A percentile compares a stretch with the other conserved stretches of the same genome.
Conservation (phyloP, 768 basidiomycete genomes). For the Lactifluus subvellereus region DNA sequence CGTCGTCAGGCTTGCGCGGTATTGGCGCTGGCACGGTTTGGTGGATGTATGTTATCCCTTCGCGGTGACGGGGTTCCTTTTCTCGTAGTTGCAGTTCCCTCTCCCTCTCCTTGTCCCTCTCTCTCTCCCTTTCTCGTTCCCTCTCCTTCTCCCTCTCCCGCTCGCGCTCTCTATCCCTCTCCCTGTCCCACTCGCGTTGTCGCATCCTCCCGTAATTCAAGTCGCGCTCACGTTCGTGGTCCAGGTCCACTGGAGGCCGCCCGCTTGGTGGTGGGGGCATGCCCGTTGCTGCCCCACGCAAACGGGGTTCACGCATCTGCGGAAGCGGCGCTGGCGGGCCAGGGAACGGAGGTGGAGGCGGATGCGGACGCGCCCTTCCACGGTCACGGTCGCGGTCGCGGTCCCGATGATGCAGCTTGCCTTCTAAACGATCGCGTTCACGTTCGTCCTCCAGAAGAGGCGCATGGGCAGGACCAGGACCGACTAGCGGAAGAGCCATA, state of each 20-base stretch:
- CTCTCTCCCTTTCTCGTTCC: constrained; percentile 19
- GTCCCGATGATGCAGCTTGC: constrained; percentile 13
- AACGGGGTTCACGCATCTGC: constrained; percentile 15
- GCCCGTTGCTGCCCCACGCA: constrained; percentile 6
- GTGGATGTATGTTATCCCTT: constrained; percentile 27
- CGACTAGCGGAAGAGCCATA: constrained; percentile 8
- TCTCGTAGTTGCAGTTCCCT: constrained; percentile 24
- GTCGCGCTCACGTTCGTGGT: constrained; percentile 28
- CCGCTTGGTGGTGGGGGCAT: constrained; percentile 19
- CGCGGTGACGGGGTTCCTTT: constrained; percentile 25
- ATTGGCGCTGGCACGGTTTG: constrained; percentile 14
- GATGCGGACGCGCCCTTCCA: constrained; percentile 25
- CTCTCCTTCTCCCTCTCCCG: constrained; percentile 24
- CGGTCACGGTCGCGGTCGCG: constrained; percentile 25
- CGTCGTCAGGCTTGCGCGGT: constrained; percentile 17
- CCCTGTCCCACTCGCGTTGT: constrained; percentile 24
- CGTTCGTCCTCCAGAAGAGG: constrained; percentile 23
- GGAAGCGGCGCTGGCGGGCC: constrained; percentile 14
- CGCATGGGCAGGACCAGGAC: constrained; percentile 5
- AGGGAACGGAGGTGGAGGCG: constrained; percentile 13
- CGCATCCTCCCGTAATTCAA: constrained; percentile 30
- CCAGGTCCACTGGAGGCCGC: constrained; percentile 30
- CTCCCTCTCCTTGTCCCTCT: constrained; percentile 25
- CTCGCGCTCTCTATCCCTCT: constrained; percentile 19
- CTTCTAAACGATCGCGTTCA: constrained; percentile 22